Conservation (phyloP, 2,329 filamentous ascomycete genomes). For the Aspergillus tamarii region DNA sequence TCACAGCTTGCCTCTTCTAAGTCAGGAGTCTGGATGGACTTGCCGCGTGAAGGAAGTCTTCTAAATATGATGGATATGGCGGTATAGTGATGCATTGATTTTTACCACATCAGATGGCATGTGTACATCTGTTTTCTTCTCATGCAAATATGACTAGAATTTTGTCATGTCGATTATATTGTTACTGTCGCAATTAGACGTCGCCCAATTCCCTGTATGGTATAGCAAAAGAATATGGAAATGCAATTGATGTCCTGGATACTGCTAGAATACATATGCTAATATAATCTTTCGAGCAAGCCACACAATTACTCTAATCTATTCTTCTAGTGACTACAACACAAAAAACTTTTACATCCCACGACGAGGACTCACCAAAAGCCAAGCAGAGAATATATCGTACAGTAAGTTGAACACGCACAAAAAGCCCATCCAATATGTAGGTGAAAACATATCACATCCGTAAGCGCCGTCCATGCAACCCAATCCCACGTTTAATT, state of each 20-base stretch:
- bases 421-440: neutral
- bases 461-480: conserved; percentile 21
- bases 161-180: conserved; percentile 16
- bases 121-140: conserved; percentile 34
- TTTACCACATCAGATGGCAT: conserved; percentile 21
- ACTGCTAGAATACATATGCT: neutral
- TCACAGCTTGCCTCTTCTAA: conserved; percentile 77
- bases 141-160: conserved; percentile 30
- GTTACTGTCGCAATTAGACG: conserved; percentile 11
- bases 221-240: conserved; percentile 11
- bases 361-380: neutral
- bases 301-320: neutral
- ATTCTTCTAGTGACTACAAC: neutral
- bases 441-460: conserved; percentile 5
- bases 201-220: conserved; percentile 14
- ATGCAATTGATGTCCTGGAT: conserved; percentile 12
- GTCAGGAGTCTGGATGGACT: conserved; percentile 82
- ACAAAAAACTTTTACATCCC: conserved; percentile 2
- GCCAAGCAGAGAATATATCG: neutral
- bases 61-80: conserved; percentile 43
- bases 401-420: neutral
- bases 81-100: conserved; percentile 20
- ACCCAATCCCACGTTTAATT: neutral
- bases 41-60: conserved; percentile 81
- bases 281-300: neutral